Percentiles rank a stretch among this genome's conserved stretches.
Conservation (phyloP, 1,284 basidiomycete genomes). For the Tilletia caries region DNA sequence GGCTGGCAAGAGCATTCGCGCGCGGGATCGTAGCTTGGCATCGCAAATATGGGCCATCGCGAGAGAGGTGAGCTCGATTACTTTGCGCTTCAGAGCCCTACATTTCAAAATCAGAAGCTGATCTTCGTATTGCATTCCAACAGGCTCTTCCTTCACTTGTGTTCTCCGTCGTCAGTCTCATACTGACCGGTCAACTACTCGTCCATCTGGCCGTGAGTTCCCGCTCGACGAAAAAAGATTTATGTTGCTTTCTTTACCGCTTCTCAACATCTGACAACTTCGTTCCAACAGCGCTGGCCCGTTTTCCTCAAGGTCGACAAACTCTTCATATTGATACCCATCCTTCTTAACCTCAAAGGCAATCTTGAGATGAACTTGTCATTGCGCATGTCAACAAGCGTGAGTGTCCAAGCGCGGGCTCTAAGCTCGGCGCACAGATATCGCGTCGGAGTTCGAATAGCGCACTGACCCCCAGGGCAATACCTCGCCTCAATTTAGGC, state of each 20-base stretch:
- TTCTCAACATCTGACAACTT: neutral
- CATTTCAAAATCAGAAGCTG: too few relatives aligned
- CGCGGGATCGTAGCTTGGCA: slow-evolving; percentile 21
- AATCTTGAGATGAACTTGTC: slow-evolving; percentile 87
- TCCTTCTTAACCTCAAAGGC: slow-evolving; percentile 90
- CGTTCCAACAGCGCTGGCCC: slow-evolving; percentile 63
- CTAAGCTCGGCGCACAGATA: too few relatives aligned
- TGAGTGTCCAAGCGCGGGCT: slow-evolving; percentile 46
- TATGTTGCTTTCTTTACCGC: slow-evolving; percentile 9
- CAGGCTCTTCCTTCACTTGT: slow-evolving; percentile 57
- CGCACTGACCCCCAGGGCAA: neutral
- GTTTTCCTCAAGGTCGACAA: slow-evolving; percentile 85
- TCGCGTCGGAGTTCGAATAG: slow-evolving; percentile 54
- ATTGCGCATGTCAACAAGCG: slow-evolving; percentile 57
- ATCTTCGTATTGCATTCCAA: neutral
- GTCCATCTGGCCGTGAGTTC: slow-evolving; percentile 74
- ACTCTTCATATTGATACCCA: slow-evolving; percentile 92
- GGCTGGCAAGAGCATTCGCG: slow-evolving; percentile 19
- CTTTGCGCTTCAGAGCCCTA: neutral
- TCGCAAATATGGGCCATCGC: slow-evolving; percentile 39
- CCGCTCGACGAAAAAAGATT: too few relatives aligned
- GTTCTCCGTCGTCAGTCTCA: slow-evolving; percentile 58
- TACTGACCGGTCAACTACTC: slow-evolving; percentile 83
- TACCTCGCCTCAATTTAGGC: slow-evolving; percentile 40
- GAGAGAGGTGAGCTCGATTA: slow-evolving; percentile 25